These are phyloP conservation scores for baker's yeast (Saccharomyces cerevisiae) DNA, from an alignment of 805 yeast genomes.

Conservation along the genomic window DNA sequence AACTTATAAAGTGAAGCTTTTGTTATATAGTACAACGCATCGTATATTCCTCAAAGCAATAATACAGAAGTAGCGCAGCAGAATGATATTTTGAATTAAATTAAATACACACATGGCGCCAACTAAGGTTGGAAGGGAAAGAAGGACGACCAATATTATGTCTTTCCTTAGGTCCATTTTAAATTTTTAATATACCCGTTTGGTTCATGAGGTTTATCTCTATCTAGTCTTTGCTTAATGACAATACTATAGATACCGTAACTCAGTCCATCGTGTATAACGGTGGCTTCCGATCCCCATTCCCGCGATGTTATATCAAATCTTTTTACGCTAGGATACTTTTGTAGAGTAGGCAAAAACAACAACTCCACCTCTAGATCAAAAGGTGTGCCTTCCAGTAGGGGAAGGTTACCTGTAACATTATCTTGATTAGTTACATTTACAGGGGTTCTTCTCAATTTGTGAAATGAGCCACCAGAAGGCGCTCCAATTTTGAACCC, in stretches of 20 bases:
- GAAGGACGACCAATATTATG: not conserved
- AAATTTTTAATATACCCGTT: not conserved
- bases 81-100: not conserved
- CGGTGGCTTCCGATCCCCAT: conserved; percentile 40
- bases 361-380: conserved; percentile 30
- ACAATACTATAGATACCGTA: conserved; percentile 44
- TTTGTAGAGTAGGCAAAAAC: conserved; percentile 62
- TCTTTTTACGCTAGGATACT: conserved; percentile 57
- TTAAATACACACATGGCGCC: not conserved
- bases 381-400: conserved; percentile 11
- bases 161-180: not conserved
- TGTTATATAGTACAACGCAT: not conserved
- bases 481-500: conserved; percentile 39
- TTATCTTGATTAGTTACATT: conserved; percentile 29
- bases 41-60: not conserved
- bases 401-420: conserved; percentile 24
- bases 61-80: not conserved
- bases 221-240: conserved; percentile 15
- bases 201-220: not conserved
- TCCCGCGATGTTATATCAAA: conserved; percentile 66
- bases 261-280: conserved; percentile 72
- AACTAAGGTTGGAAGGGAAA: not conserved
- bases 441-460: conserved; percentile 34
- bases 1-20: not conserved
- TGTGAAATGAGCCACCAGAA: conserved; percentile 6